Evolutionary conservation across 148 eudicot genomes (phyloP), one percentile per base, ranked within the genome.

Genomic region (Suaeda aralocaspica): DNA sequence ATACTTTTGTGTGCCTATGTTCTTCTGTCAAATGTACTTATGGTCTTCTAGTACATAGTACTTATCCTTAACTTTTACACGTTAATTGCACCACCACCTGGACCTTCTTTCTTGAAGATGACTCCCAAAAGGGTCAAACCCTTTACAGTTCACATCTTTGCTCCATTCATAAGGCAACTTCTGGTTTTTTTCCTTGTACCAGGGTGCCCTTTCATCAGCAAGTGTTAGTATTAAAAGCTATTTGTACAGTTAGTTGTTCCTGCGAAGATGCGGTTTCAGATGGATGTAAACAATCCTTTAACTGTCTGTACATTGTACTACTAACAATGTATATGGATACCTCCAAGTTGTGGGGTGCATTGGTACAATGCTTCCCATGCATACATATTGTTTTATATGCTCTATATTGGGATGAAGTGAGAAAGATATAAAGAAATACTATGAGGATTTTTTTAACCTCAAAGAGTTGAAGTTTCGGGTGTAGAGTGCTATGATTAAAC

Each of bases 1-100:
- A 73, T 42, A 45, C 49, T 53, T 61, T 26, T 59, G 28, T 74
- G 66, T 71, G 59, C 57, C 70, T 62, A n/a, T 73, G 65, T 45
- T 56, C 69, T 68, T 21, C 9, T 66, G 64, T 77, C 66, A 41
- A 56, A 53, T 73, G 64, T 70, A 64, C 67, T 64, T 64, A 53
- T 78, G 69, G 69, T 64, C 67, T 69, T 69, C 45, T 65, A 59
- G 46, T 46, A 53, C 57, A 33, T 61, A 63, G 55, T 51, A 59
- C 69, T 29, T 63, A 55, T 58, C 39, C 8, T 34, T 31, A 30
- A 19, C 74, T 50, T 33, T 49, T 34, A 71, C 49, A 26, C 50
- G 67, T 24, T 61, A 8, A 24, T 61, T 61, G 58, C 61, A 50
- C 46, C 58, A 50, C 29, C 29, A 53, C 33, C 3, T 22, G 31